A percentile compares a stretch with the other conserved stretches of the same genome.
Conservation (phyloP, 805 yeast genomes). For the Kazachstania africana region DNA sequence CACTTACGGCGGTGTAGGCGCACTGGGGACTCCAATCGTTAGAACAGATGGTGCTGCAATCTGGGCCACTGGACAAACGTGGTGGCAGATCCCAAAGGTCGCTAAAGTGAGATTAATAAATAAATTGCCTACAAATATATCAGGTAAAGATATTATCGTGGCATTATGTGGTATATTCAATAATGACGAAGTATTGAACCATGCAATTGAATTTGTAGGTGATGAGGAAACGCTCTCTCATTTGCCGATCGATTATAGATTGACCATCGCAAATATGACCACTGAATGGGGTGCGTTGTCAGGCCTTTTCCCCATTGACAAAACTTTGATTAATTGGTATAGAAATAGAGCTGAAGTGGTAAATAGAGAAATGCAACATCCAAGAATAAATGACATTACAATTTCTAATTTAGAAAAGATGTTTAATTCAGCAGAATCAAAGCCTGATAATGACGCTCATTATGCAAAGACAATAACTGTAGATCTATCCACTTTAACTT, state of each 20-base stretch:
- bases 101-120: slow-evolving; percentile 86
- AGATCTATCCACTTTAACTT: slow-evolving; percentile 71
- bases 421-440: slow-evolving; percentile 7
- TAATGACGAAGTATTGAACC: slow-evolving; percentile 84
- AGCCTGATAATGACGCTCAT: slow-evolving; percentile 64
- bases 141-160: slow-evolving; percentile 95
- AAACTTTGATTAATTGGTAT: slow-evolving; percentile 68
- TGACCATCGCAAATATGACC: slow-evolving; percentile 94
- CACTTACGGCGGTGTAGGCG: slow-evolving; percentile 94
- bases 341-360: slow-evolving; percentile 38
- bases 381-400: slow-evolving; percentile 61
- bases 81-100: slow-evolving; percentile 99
- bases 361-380: slow-evolving; percentile 68
- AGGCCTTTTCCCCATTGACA: slow-evolving; percentile 95
- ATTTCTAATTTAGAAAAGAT: slow-evolving; percentile 30
- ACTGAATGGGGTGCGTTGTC: slow-evolving; percentile 98
- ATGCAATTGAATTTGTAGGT: slow-evolving; percentile 89
- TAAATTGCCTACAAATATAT: slow-evolving; percentile 68
- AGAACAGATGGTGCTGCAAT: slow-evolving; percentile 98
- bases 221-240: slow-evolving; percentile 38
- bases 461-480: slow-evolving; percentile 83
- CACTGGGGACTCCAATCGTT: slow-evolving; percentile 94
- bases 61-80: slow-evolving; percentile 99
- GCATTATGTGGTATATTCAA: slow-evolving; percentile 90
- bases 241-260: slow-evolving; percentile 68